These are phyloP conservation scores for Rhizopus microsporus DNA, from an alignment of 371 early-diverging fungal genomes.

Conservation along the genomic window DNA sequence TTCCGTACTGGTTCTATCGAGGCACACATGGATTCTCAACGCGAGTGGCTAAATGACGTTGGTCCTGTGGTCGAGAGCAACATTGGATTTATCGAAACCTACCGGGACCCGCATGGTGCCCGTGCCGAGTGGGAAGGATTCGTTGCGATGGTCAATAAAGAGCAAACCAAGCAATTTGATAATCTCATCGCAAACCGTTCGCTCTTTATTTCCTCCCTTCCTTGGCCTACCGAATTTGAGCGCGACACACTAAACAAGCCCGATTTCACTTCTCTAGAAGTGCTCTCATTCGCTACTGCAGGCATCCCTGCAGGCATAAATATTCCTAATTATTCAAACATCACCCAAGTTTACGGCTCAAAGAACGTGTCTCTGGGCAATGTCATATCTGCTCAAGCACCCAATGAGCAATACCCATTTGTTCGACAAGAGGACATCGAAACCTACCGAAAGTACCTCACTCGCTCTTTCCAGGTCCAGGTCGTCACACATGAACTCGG, in stretches of 20 bases:
- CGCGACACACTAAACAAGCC: conserved; percentile 62
- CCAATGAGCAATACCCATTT: conserved; percentile 56
- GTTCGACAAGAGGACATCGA: conserved; percentile 44
- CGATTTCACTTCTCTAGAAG: conserved; percentile 67
- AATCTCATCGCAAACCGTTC: conserved; percentile 55
- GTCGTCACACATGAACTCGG: conserved; percentile 53
- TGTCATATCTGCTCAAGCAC: conserved; percentile 55
- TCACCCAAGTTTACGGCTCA: conserved; percentile 58
- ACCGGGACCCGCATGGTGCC: conserved; percentile 65
- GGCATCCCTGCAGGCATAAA: conserved; percentile 67
- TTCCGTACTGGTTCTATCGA: conserved; percentile 61
- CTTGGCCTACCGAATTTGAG: conserved; percentile 61
- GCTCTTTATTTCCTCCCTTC: conserved; percentile 51
- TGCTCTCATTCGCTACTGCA: conserved; percentile 55
- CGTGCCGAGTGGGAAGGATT: conserved; percentile 74
- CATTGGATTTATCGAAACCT: conserved; percentile 60
- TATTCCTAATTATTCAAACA: conserved; percentile 63
- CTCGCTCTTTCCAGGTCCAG: conserved; percentile 65
- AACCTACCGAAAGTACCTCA: conserved; percentile 45
- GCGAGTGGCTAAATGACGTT: conserved; percentile 62
- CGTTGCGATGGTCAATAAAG: conserved; percentile 68
- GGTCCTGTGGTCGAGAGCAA: conserved; percentile 61
- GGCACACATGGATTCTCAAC: conserved; percentile 59
- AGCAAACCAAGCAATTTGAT: conserved; percentile 58
- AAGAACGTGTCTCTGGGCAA: conserved; percentile 71